Evolutionary conservation across 1,284 basidiomycete genomes (phyloP).

Genomic region (Neolentinus lepideus): DNA sequence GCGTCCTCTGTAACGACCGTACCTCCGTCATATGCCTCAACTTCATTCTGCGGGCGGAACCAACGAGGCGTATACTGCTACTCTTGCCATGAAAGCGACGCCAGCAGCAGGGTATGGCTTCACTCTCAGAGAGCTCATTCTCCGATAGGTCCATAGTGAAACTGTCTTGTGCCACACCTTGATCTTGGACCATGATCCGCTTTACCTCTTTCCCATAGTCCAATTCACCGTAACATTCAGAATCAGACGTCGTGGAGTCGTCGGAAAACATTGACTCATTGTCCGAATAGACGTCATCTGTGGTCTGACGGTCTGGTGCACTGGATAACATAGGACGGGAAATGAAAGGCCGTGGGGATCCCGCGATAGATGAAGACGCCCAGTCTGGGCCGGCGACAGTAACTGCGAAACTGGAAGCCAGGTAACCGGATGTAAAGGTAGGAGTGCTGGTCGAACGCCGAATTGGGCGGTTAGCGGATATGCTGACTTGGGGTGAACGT

Average conservation of each 20-base stretch:
- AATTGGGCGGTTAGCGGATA: slow-evolving; percentile 6
- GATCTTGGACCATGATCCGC: not conserved
- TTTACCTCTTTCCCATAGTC: not conserved
- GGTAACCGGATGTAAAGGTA: not conserved
- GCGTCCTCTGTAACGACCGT: not conserved
- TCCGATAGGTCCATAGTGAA: not conserved
- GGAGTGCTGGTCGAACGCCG: not conserved
- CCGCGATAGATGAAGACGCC: not conserved
- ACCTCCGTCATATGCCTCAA: slow-evolving; percentile 38
- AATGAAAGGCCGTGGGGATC: not conserved
- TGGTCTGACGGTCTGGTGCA: not conserved
- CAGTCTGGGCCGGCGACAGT: not conserved
- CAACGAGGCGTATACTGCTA: slow-evolving; percentile 47
- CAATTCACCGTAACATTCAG: not conserved
- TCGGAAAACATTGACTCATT: not conserved
- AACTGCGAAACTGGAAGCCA: not conserved
- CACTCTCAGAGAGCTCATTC: not conserved
- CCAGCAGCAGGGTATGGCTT: not conserved
- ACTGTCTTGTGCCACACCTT: not conserved
- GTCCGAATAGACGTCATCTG: not conserved
- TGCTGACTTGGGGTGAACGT: slow-evolving; percentile 14
- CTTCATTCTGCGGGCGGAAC: slow-evolving; percentile 43
- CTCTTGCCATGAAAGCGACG: slow-evolving; percentile 50
- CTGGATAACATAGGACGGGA: not conserved
- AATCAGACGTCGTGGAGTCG: not conserved